These are phyloP conservation scores for Pythium grandisporangium DNA, from an alignment of 352 stramenopile genomes.

Conservation along the genomic window DNA sequence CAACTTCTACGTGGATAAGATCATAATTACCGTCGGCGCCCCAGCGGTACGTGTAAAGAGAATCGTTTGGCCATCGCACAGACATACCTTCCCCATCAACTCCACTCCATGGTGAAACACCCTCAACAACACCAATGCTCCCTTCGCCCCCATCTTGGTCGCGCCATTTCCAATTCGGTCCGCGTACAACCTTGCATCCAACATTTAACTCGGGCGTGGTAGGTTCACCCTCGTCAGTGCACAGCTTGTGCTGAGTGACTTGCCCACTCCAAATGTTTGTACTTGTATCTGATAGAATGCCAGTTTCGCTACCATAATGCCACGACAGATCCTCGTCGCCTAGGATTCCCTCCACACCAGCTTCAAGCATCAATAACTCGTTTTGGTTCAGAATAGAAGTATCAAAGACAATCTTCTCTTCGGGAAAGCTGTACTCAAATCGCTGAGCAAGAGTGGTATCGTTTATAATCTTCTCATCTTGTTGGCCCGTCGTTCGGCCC, in stretches of 20 bases:
- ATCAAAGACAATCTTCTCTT: slow-evolving; percentile 52
- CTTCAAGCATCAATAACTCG: slow-evolving; percentile 50
- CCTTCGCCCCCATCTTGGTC: slow-evolving; percentile 85
- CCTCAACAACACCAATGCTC: slow-evolving; percentile 72
- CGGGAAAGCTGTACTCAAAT: slow-evolving; percentile 64
- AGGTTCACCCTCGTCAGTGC: slow-evolving; percentile 25
- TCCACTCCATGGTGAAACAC: slow-evolving; percentile 81
- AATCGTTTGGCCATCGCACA: slow-evolving; percentile 84
- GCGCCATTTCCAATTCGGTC: slow-evolving; percentile 86
- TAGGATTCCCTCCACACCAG: slow-evolving; percentile 60
- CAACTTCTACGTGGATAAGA: slow-evolving; percentile 75
- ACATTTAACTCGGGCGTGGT: slow-evolving; percentile 57
- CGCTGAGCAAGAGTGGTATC: slow-evolving; percentile 12
- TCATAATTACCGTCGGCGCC: slow-evolving; percentile 84
- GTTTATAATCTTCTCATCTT: slow-evolving; percentile 30
- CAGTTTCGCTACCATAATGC: slow-evolving; percentile 67
- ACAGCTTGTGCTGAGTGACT: slow-evolving; percentile 59
- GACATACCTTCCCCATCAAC: slow-evolving; percentile 86
- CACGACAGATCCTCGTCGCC: slow-evolving; percentile 41
- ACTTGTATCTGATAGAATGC: slow-evolving; percentile 54
- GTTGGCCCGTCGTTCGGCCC: slow-evolving; percentile 21
- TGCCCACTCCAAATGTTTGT: slow-evolving; percentile 72
- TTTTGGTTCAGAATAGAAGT: slow-evolving; percentile 35
- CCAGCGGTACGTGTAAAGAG: slow-evolving; percentile 84
- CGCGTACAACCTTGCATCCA: slow-evolving; percentile 83